A percentile compares a stretch with the other conserved stretches of the same genome.
Evolutionary conservation across 805 yeast genomes (phyloP).

Genomic region (Candida schatavii): DNA sequence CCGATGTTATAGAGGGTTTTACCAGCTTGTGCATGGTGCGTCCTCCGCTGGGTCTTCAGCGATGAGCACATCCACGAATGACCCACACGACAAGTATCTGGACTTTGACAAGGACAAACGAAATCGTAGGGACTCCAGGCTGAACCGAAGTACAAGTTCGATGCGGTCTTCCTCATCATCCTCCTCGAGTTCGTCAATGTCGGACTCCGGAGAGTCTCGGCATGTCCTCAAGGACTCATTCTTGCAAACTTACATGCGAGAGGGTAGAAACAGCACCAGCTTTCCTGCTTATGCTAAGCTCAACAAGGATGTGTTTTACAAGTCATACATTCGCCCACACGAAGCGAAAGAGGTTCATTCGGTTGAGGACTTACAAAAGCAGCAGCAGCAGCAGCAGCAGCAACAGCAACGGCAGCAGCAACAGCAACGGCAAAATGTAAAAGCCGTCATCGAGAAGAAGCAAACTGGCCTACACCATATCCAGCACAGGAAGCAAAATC

Average conservation of each 20-base stretch:
- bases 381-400: neutral
- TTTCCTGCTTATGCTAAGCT: neutral
- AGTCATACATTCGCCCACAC: neutral
- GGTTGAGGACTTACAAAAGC: neutral
- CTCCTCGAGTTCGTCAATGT: neutral
- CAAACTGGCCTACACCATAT: too few relatives aligned
- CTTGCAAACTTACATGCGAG: neutral
- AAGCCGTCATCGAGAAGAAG: neutral
- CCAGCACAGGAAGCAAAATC: neutral
- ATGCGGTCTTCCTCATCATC: neutral
- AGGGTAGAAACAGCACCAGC: neutral
- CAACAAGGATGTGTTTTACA: neutral
- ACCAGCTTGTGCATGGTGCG: neutral
- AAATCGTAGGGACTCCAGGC: neutral
- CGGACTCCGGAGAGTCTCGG: neutral
- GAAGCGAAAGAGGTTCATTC: neutral
- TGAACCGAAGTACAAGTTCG: neutral
- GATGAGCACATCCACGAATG: neutral
- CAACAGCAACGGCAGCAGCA: too few relatives aligned
- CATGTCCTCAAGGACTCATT: neutral
- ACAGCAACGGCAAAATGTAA: neutral
- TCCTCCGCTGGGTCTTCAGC: neutral
- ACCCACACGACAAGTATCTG: neutral
- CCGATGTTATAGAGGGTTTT: slow-evolving; percentile 1
- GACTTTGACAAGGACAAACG: neutral